Evolutionary conservation across 2,329 filamentous ascomycete genomes (phyloP), one percentile per base, ranked within the genome.

Genomic region (Fusarium sp.): DNA sequence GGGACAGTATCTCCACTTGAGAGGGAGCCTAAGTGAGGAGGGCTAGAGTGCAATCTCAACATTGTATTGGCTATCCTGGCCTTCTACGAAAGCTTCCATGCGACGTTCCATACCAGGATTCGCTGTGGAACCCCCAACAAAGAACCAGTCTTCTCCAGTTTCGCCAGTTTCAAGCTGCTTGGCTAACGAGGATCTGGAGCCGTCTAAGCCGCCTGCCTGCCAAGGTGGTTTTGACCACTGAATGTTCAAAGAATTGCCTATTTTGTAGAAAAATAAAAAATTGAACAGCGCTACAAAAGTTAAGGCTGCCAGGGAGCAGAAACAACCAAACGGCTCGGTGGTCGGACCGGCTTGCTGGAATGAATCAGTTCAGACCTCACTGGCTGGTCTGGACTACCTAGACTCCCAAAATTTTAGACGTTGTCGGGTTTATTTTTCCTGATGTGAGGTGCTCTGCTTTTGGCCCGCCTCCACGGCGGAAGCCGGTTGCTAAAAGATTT

Each of bases 71-170:
- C 46, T 42, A 40, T 67, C 54, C 43, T 58, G 37, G 21, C 49
- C 63, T 73, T 73, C 71, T 45, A 68, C 54, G 52, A 69, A 63
- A 70, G 69, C 71, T 73, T 73, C 71, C 50, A 73, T 73, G 58
- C 63, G 33, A 63, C 29, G 56, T 73, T 73, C 71, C 53, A 73
- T 69, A 39, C 54, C 56, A 57, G 66, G 50, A 46, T 50, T 54
- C 49, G 50, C 27, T 58, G 71, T 71, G 71, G 67, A 59, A 58
- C 58, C 42, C 57, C 58, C 58, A 63, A 56, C 67, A 50, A 58
- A 49, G 48, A 41, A 37, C 25, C 49, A 25, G 25, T 25, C 25
- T 25, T 25, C 25, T 25, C 25, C 25, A 25, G 25, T 25, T 25
- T 25, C 25, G 25, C 25, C 25, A 25, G 53, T 65, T 64, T 68